Evolutionary conservation across 2,329 filamentous ascomycete genomes (phyloP), one percentile per base, ranked within the genome.

Genomic region (Cryphonectria parasitica): DNA sequence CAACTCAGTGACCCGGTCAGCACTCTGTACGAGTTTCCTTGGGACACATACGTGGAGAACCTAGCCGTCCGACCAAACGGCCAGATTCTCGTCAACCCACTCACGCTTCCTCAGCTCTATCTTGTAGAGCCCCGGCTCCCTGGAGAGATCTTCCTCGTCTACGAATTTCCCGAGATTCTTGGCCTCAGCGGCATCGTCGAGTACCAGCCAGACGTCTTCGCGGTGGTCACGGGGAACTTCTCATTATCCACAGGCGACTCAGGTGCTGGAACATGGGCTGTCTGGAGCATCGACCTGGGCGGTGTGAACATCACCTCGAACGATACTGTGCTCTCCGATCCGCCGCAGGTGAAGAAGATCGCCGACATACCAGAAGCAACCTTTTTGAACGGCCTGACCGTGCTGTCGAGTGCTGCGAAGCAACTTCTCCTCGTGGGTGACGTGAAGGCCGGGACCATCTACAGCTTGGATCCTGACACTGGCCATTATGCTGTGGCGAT

Each of bases 101-200:
- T 82, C 13, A 76, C 77, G 56, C 64, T 66, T 28, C 76, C 80
- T 10, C 76, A 79, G 66, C 72, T 82, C 3, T 77, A 77, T 71
- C 74, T 79, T 39, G 72, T 83, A 49, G 73, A 81, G 66, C 80
- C 80, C 1, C 58, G 58, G 13, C 67, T 64, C 17, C 67, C 34
- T 25, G 72, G 73, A 13, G 65, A 72, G 17, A 73, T 76, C 22
- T 71, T 76, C 19, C 73, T 79, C 17, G 68, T 79, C 11, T 75
- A 80, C 64, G 71, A 75, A 11, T 79, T 81, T 68, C 74, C 74
- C 5, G 67, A 69, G 13, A 69, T 73, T 6, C 66, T 68, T 8
- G 76, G 76, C 22, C 66, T 81, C 15, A 71, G 79, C 2, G 80
- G 80, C 0, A 81, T 83, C n/a, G 77, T 79, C 6, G 79, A 82